Conservation (phyloP, 2,329 filamentous ascomycete genomes). For the Diaporthe citri region DNA sequence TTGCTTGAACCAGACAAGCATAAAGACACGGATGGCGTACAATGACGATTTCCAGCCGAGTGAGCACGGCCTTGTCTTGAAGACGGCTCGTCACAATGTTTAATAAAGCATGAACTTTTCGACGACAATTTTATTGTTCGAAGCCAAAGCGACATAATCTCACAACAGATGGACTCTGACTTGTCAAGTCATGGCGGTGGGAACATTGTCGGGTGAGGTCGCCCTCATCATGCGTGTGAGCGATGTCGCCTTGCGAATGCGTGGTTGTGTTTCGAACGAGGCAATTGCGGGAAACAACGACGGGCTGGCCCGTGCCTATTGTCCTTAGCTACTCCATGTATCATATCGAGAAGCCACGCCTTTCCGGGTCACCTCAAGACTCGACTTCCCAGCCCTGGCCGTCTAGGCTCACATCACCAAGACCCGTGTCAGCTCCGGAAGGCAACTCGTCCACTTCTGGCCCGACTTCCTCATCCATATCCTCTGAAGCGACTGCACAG, state of each 20-base stretch:
- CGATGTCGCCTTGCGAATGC: too few species aligned
- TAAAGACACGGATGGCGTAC: not conserved
- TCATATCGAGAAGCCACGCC: too few species aligned
- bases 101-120: not conserved
- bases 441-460: slow-evolving; percentile 22
- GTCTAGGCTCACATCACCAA: not conserved
- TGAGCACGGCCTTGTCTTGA: not conserved
- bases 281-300: too few species aligned
- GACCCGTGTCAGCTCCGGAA: not conserved
- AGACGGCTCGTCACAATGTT: not conserved
- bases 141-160: not conserved
- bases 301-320: too few species aligned
- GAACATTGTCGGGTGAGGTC: not conserved
- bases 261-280: too few species aligned
- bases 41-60: not conserved
- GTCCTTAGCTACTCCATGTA: too few species aligned
- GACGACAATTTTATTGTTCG: not conserved
- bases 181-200: not conserved
- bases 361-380: not conserved
- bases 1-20: not conserved
- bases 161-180: not conserved
- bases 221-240: too few species aligned
- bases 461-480: slow-evolving; percentile 9
- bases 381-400: not conserved
- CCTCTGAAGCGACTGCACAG: slow-evolving; percentile 2